Evolutionary conservation across 228 moss, liverwort and hornwort species (phyloP).

Genomic region (Sphagnum magellanicum): DNA sequence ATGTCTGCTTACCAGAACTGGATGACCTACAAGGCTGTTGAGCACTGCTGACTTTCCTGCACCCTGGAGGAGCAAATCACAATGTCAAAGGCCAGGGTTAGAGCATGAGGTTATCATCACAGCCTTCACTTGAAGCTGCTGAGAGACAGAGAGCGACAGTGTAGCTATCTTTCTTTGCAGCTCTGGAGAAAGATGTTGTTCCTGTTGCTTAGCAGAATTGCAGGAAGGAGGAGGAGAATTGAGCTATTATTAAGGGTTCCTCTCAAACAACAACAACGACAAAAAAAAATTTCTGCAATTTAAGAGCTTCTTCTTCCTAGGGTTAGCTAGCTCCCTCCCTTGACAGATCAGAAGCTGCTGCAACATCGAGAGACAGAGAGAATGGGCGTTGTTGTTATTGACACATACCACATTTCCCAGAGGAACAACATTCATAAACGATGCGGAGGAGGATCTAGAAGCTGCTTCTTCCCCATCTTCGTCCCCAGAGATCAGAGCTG

Average conservation of each 20-base stretch:
- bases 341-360: not conserved
- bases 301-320: too few species aligned
- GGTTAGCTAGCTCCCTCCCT: not conserved
- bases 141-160: too few species aligned
- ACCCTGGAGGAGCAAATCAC: conserved; percentile 52
- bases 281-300: not conserved
- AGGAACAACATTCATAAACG: conserved; percentile 50
- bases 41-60: conserved; percentile 95
- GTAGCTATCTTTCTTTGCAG: too few species aligned
- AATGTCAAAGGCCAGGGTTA: not conserved
- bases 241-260: not conserved
- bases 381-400: not conserved
- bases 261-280: too few species aligned
- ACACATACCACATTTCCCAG: conserved; percentile 54
- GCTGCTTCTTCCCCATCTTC: conserved; percentile 43
- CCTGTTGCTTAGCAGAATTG: too few species aligned
- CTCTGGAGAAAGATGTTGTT: too few species aligned
- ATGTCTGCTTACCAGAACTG: conserved; percentile 60
- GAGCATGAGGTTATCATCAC: too few species aligned
- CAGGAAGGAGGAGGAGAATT: too few species aligned
- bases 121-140: too few species aligned
- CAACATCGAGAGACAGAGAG: conserved; percentile 4
- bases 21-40: conserved; percentile 93
- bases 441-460: conserved; percentile 19
- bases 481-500: conserved; percentile 37